Evolutionary conservation across 148 eudicot species (phyloP), one percentile per base, ranked within the genome.

Genomic region (Vaccinium corymbosum): DNA sequence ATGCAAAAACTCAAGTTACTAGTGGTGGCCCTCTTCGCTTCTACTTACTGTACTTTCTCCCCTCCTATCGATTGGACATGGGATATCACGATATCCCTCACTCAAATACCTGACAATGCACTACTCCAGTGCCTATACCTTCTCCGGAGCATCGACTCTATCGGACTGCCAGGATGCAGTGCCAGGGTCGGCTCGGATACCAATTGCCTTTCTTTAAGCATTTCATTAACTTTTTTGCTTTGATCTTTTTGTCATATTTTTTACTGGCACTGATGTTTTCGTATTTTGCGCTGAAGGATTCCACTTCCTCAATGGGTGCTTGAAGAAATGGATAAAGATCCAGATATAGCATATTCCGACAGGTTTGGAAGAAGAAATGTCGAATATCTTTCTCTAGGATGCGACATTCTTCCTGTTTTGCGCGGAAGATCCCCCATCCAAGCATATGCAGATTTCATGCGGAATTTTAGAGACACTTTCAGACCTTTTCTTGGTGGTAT

Each of bases 281-380:
- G 61, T 64, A 1, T 79, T 72, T 38, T 83, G 32, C 51, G 61
- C 56, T 85, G 77, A 42, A 90, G 93, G 90, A 90, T 90, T 75
- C 91, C 93, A 78, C 93, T 90, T 55, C 93, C 93, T 77, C 91
- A 79, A 61, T 90, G 93, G 93, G 91, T 90, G 83, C 89, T 84
- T 35, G 87, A 90, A 78, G 93, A 90, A 81, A 89, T 90, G 81
- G 87, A 85, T 52, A 90, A 85, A 77, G 84, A 90, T 77, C 89
- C 89, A 25, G 91, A 89, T 81, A 74, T 90, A 80, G 87, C 90
- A 62, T 87, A 78, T 84, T 79, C 90, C 9, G 90, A 90, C 81
- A 85, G 90, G 81, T 88, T 86, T 64, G 93, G 90, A 76, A 89
- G 91, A 82, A 89, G 89, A 81, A 90, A 86, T 87, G 81, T 56